phyloP scores from a whole-genome alignment of 495 filamentous ascomycete species.

The Aspergillus cristatus region DNA sequence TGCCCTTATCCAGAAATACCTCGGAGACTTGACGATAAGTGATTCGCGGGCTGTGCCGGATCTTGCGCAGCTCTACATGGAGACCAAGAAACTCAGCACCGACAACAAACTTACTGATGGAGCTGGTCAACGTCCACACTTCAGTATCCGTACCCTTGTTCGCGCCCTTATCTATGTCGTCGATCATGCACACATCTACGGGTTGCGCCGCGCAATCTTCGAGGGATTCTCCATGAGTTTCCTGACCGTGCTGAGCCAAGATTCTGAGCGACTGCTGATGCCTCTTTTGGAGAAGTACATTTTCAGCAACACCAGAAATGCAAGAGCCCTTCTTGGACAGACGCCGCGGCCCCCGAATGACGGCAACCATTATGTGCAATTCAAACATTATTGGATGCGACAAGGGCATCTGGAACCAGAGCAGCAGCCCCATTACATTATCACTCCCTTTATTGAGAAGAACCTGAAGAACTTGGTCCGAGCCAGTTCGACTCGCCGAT shows the following conservation, averaged over 20 bases:
- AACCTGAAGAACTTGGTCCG: constrained; percentile 91
- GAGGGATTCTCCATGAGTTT: constrained; percentile 99
- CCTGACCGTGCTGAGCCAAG: constrained; percentile 68
- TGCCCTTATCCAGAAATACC: constrained; percentile 75
- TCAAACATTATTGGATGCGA: constrained; percentile 88
- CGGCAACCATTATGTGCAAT: constrained; percentile 70
- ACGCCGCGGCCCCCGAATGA: constrained; percentile 67
- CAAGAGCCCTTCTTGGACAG: constrained; percentile 58
- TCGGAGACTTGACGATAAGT: constrained; percentile 56
- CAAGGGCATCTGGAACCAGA: constrained; percentile 57
- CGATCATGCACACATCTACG: constrained; percentile 76
- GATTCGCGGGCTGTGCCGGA: constrained; percentile 62
- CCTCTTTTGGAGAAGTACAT: constrained; percentile 78
- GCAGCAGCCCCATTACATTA: constrained; percentile 82
- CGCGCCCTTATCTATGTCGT: constrained; percentile 78
- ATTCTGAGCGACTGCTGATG: constrained; percentile 66
- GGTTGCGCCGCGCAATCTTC: constrained; percentile 76
- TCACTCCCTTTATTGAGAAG: constrained; percentile 87
- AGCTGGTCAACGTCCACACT: constrained; percentile 87
- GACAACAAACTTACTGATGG: constrained; percentile 84
- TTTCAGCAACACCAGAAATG: constrained; percentile 55
- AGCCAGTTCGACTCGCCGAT: constrained; percentile 82
- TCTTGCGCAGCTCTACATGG: constrained; percentile 75
- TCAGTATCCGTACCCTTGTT: constrained; percentile 91
- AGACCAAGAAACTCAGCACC: constrained; percentile 72